Percentiles rank a stretch among this genome's conserved stretches.
These are phyloP conservation scores for Phytopythium boreale DNA, from an alignment of 352 stramenopile species.

Conservation along the genomic window DNA sequence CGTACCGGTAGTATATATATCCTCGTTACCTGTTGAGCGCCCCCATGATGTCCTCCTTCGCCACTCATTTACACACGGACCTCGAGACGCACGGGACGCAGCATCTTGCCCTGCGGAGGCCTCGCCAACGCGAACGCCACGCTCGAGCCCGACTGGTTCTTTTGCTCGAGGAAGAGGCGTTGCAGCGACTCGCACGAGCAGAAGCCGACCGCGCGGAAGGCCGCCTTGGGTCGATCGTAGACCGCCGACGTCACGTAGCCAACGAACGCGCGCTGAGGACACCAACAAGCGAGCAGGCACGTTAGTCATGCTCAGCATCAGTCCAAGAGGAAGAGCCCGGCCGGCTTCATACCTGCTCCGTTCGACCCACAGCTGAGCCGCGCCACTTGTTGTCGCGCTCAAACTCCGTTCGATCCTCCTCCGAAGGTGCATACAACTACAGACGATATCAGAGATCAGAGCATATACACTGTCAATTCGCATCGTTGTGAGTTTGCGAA, in stretches of 20 bases:
- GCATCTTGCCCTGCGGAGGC: constrained; percentile 39
- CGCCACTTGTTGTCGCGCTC: constrained; percentile 32
- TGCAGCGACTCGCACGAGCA: constrained; percentile 64
- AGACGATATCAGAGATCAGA: background rate
- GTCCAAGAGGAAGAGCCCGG: background rate
- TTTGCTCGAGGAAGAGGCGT: constrained; percentile 39
- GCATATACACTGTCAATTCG: background rate
- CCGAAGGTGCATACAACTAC: constrained; percentile 29
- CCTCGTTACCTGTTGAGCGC: background rate
- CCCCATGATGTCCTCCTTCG: background rate
- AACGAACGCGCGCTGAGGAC: constrained; percentile 33
- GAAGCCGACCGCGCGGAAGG: constrained; percentile 61
- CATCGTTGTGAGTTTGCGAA: background rate
- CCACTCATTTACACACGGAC: background rate
- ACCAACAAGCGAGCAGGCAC: background rate
- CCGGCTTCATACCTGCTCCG: constrained; percentile 16
- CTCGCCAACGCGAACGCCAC: constrained; percentile 45
- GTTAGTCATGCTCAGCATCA: no score
- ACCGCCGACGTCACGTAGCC: constrained; percentile 73
- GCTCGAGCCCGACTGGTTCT: constrained; percentile 2
- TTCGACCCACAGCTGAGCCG: constrained; percentile 17
- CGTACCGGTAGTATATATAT: constrained; percentile 18
- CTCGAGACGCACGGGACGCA: constrained; percentile 43
- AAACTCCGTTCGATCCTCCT: constrained; percentile 22
- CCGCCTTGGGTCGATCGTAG: constrained; percentile 73